phyloP scores from a whole-genome alignment of 306 rosid species.

The Datisca glomerata region DNA sequence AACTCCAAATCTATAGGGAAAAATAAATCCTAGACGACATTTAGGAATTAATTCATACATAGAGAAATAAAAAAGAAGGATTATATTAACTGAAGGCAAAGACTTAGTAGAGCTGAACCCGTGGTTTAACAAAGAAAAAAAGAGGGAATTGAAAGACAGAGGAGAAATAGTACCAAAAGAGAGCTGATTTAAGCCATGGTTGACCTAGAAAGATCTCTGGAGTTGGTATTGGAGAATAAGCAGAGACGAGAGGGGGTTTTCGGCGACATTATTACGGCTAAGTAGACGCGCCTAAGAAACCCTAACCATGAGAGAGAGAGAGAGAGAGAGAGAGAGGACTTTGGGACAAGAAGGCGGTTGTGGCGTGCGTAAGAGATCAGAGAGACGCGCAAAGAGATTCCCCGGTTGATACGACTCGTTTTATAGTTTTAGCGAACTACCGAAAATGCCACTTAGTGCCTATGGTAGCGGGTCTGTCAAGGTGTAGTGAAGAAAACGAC shows the following conservation, averaged over 20 bases:
- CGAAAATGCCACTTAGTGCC: background rate
- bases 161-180: constrained; percentile 9
- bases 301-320: constrained; percentile 38
- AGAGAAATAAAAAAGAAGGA: too few species aligned
- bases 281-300: constrained; percentile 38
- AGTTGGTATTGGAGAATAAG: constrained; percentile 11
- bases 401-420: background rate
- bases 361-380: background rate
- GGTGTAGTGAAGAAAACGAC: too few species aligned
- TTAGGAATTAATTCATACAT: too few species aligned
- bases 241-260: constrained; percentile 5
- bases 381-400: background rate
- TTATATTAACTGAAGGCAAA: too few species aligned
- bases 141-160: background rate
- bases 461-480: too few species aligned
- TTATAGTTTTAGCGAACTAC: background rate
- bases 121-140: too few species aligned
- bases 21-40: too few species aligned
- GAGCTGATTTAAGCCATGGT: constrained; percentile 23
- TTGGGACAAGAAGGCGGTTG: background rate
- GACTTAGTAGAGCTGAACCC: too few species aligned
- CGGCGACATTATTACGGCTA: constrained; percentile 16
- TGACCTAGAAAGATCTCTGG: constrained; percentile 14
- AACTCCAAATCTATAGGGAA: too few species aligned
- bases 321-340: background rate